A percentile compares a stretch with the other conserved stretches of the same genome.
phyloP scores from a whole-genome alignment of 1,139 yeast genomes.

The Pichia cactophila region DNA sequence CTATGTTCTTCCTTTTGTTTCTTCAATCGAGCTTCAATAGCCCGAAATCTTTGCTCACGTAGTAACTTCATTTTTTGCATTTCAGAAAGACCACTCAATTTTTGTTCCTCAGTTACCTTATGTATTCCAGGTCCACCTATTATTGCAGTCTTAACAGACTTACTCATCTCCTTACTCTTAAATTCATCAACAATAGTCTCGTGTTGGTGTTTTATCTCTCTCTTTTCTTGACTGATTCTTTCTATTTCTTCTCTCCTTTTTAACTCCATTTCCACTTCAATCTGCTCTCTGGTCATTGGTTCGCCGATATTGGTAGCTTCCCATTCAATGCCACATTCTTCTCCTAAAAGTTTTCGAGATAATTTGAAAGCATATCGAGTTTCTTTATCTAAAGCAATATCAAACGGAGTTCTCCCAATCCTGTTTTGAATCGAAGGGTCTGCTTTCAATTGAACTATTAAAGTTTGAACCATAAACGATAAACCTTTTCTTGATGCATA shows the following conservation, averaged over 20 bases:
- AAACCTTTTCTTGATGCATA: conserved; percentile 67
- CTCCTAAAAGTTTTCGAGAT: conserved; percentile 58
- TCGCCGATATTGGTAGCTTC: conserved; percentile 53
- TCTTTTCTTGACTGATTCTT: background rate
- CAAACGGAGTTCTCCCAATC: conserved; percentile 57
- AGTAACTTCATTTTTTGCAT: conserved; percentile 71
- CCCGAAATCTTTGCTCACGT: conserved; percentile 93
- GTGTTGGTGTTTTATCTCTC: conserved; percentile 24
- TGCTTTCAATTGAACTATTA: conserved; percentile 60
- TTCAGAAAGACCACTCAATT: conserved; percentile 38
- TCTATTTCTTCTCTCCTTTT: conserved; percentile 2
- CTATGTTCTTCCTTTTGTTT: conserved; percentile 7
- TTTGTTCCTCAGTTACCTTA: conserved; percentile 21
- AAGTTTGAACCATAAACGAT: conserved; percentile 56
- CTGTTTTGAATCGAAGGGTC: conserved; percentile 55
- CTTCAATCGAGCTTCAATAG: conserved; percentile 82
- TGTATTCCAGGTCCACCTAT: conserved; percentile 11
- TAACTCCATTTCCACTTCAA: conserved; percentile 5
- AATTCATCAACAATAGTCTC: conserved; percentile 29
- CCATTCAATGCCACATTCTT: conserved; percentile 43
- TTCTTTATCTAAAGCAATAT: conserved; percentile 38
- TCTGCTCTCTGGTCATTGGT: conserved; percentile 48
- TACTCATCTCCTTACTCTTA: conserved; percentile 14
- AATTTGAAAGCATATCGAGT: conserved; percentile 57
- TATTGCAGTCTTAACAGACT: conserved; percentile 17